Conservation (phyloP, 2,329 filamentous ascomycete genomes). For the Epichloe gansuensis region DNA sequence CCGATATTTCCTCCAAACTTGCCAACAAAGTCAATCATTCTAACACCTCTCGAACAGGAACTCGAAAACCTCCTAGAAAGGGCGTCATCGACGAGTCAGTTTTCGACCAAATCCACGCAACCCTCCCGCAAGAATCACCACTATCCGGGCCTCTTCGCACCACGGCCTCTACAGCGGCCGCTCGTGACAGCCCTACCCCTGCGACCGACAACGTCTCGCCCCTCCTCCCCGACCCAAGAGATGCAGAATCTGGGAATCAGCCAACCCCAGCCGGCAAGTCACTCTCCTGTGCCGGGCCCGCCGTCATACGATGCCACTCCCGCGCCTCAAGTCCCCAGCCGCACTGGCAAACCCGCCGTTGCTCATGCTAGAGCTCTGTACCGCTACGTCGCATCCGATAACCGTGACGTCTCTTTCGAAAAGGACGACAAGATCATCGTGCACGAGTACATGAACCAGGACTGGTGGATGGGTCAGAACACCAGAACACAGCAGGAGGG, state of each 20-base stretch:
- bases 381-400: conserved; percentile 65
- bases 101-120: conserved; percentile 60
- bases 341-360: conserved; percentile 44
- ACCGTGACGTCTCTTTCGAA: conserved; percentile 70
- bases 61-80: conserved; percentile 75
- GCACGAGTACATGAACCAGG: conserved; percentile 85
- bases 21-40: neutral
- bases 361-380: conserved; percentile 73
- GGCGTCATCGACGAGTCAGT: conserved; percentile 64
- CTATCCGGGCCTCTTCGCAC: conserved; percentile 37
- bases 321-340: conserved; percentile 29
- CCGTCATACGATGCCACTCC: conserved; percentile 40
- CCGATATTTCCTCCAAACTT: neutral
- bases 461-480: conserved; percentile 94
- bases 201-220: conserved; percentile 16
- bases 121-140: conserved; percentile 61
- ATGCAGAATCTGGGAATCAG: conserved; percentile 30
- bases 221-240: conserved; percentile 22
- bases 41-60: conserved; percentile 44
- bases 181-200: conserved; percentile 20
- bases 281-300: conserved; percentile 26
- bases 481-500: conserved; percentile 72
- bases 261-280: conserved; percentile 7
- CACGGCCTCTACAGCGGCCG: conserved; percentile 18
- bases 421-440: conserved; percentile 72